phyloP scores from a whole-genome alignment of 2,329 filamentous ascomycete species.

The Aspergillus bombycis region DNA sequence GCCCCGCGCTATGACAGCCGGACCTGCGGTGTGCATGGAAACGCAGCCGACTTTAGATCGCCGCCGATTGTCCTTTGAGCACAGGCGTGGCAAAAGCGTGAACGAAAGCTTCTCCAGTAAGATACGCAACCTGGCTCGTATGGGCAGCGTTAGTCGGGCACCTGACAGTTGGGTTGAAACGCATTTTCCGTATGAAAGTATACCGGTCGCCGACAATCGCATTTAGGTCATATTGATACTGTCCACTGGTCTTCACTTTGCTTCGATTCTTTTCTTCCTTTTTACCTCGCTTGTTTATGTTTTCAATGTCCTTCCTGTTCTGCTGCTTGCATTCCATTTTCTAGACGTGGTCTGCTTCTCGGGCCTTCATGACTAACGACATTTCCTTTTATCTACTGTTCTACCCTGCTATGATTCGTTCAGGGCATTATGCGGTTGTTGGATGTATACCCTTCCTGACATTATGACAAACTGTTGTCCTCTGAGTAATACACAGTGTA shows the following conservation, averaged over 20 bases:
- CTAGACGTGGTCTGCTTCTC: constrained; percentile 12
- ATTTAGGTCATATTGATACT: constrained; percentile 11
- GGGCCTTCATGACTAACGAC: constrained; percentile 21
- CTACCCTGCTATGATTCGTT: constrained; percentile 14
- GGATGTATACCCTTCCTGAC: constrained; percentile 11
- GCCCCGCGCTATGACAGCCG: constrained; percentile 41
- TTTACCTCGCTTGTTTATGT: constrained; percentile 5
- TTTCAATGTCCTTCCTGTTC: background rate
- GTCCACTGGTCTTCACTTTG: background rate
- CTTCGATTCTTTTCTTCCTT: background rate
- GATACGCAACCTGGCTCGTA: constrained; percentile 58
- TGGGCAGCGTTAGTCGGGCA: constrained; percentile 56
- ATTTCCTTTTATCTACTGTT: constrained; percentile 16
- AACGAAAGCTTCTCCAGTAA: constrained; percentile 61
- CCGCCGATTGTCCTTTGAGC: constrained; percentile 48
- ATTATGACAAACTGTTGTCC: constrained; percentile 2
- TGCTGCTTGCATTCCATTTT: constrained; percentile 8
- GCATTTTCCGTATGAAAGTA: constrained; percentile 31
- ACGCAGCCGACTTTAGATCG: constrained; percentile 33
- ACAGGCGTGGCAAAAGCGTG: constrained; percentile 58
- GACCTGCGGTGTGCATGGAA: constrained; percentile 33
- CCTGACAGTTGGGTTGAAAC: constrained; percentile 30
- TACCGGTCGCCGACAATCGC: constrained; percentile 24
- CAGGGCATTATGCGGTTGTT: constrained; percentile 3
- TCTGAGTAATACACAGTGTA: background rate